Conservation (phyloP, 345 rosid species). For the Syzygium aqueum region DNA sequence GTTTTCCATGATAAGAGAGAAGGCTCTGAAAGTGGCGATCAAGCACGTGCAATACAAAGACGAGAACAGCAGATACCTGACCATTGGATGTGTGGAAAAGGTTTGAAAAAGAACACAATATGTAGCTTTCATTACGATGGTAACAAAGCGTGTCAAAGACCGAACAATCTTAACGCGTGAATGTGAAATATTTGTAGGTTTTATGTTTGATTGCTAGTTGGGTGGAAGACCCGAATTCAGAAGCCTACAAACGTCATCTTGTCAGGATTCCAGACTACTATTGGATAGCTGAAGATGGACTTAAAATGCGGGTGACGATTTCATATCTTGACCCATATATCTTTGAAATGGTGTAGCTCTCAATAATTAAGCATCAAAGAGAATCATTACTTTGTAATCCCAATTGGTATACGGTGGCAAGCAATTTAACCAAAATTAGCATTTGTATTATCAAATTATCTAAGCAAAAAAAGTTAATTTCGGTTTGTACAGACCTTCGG, state of each 20-base stretch:
- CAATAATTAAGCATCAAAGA: neutral
- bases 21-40: conserved; percentile 37
- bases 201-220: conserved; percentile 56
- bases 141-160: too few species aligned
- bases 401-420: neutral
- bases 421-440: neutral
- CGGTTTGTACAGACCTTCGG: conserved; percentile 38
- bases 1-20: conserved; percentile 41
- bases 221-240: conserved; percentile 58
- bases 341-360: neutral
- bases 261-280: conserved; percentile 57
- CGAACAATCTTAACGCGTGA: neutral
- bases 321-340: neutral
- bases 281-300: conserved; percentile 71
- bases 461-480: neutral
- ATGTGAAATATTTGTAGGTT: conserved; percentile 9
- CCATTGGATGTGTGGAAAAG: conserved; percentile 52
- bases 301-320: conserved; percentile 41
- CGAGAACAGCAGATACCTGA: conserved; percentile 38
- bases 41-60: conserved; percentile 54
- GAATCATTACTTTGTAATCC: neutral
- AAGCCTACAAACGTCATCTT: conserved; percentile 44
- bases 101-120: conserved; percentile 1
- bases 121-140: too few species aligned
- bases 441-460: neutral